These are phyloP conservation scores for Pseudocercospora vitis DNA, from an alignment of 2,329 filamentous ascomycete genomes.

Conservation along the genomic window DNA sequence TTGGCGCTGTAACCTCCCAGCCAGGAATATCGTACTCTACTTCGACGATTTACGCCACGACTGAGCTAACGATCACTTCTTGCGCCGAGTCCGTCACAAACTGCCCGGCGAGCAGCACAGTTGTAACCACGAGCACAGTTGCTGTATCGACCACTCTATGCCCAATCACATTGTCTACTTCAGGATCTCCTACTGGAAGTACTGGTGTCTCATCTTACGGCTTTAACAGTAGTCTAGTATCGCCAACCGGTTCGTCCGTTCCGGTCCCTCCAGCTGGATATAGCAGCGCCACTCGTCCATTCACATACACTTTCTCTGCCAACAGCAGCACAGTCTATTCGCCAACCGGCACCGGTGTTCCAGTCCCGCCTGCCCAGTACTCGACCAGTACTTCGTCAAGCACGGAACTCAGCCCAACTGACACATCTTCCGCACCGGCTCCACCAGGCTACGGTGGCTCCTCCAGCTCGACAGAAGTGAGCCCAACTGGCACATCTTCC, in stretches of 20 bases:
- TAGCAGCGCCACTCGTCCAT: background rate
- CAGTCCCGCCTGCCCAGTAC: conserved; percentile 12
- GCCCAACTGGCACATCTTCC: conserved; percentile 18
- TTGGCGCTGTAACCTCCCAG: conserved; percentile 29
- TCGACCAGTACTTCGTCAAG: background rate
- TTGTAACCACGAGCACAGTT: conserved; percentile 41
- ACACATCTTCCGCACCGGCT: background rate
- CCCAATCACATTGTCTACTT: conserved; percentile 32
- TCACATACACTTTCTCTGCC: conserved; percentile 11
- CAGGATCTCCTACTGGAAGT: background rate
- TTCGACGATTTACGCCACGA: conserved; percentile 45
- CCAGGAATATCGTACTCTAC: conserved; percentile 35
- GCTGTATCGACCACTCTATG: conserved; percentile 46
- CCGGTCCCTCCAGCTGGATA: conserved; percentile 5
- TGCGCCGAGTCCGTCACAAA: conserved; percentile 43
- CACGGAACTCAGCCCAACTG: background rate
- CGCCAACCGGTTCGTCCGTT: conserved; percentile 9
- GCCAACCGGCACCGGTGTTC: conserved; percentile 12
- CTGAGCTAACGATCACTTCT: conserved; percentile 45
- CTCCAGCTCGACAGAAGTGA: conserved; percentile 8
- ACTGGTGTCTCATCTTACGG: background rate
- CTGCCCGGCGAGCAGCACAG: conserved; percentile 40
- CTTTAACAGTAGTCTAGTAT: conserved; percentile 3
- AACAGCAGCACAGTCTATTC: conserved; percentile 10
- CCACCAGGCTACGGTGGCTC: background rate